Conservation (phyloP, 352 stramenopile species). For the Peronospora destructor region DNA sequence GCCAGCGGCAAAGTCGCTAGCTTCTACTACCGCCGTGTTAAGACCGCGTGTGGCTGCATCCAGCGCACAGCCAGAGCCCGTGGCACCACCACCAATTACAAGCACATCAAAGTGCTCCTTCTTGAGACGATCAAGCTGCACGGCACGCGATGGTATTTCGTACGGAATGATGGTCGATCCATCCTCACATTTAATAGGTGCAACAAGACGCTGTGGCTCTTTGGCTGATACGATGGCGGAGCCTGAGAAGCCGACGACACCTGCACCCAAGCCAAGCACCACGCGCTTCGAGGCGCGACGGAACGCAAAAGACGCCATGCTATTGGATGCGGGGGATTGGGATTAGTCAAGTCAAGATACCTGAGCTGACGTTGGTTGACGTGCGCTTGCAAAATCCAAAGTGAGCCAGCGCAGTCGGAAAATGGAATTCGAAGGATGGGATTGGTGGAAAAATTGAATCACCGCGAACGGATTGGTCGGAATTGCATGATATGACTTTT, state of each 20-base stretch:
- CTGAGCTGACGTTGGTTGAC: conserved; percentile 10
- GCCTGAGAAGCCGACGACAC: conserved; percentile 48
- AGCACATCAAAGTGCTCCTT: conserved; percentile 90
- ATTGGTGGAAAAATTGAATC: conserved; percentile 7
- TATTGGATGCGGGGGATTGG: conserved; percentile 4
- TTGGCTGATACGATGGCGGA: conserved; percentile 66
- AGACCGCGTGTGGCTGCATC: conserved; percentile 89
- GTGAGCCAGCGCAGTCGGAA: conserved; percentile 13
- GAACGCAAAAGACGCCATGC: conserved; percentile 62
- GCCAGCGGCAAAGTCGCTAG: conserved; percentile 88
- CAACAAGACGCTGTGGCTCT: conserved; percentile 56
- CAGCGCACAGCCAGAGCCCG: conserved; percentile 86
- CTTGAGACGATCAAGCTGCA: conserved; percentile 77
- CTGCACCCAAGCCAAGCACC: conserved; percentile 43
- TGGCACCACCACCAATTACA: conserved; percentile 90
- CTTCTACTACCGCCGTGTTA: conserved; percentile 90
- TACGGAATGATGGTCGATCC: conserved; percentile 79
- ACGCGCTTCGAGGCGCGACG: conserved; percentile 46
- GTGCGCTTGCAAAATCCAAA: conserved; percentile 32
- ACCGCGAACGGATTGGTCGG: not conserved
- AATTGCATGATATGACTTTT: not conserved
- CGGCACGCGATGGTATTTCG: conserved; percentile 60
- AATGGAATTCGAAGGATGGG: not conserved
- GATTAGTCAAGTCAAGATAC: not conserved
- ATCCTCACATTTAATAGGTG: conserved; percentile 78